Evolutionary conservation across 1,139 yeast species (phyloP).

Genomic region (Hemisphaericaspora subhashii): DNA sequence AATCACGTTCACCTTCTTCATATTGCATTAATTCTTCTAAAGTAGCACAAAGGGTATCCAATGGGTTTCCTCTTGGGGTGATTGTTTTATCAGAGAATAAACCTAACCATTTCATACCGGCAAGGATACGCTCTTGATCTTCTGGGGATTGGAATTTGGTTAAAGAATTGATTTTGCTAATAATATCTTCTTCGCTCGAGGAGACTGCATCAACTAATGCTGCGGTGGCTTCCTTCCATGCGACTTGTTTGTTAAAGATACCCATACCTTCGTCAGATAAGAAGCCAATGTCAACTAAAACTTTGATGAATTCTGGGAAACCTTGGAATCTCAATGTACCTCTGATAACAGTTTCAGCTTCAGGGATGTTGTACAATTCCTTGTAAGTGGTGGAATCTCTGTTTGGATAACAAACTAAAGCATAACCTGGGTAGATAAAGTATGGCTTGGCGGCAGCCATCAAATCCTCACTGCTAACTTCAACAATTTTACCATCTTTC

Average conservation of each 20-base stretch:
- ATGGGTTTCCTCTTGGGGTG: constrained; percentile 89
- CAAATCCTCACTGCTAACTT: constrained; percentile 82
- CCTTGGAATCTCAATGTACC: constrained; percentile 98
- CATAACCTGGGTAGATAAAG: constrained; percentile 92
- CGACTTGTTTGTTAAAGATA: constrained; percentile 54
- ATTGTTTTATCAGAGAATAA: constrained; percentile 74
- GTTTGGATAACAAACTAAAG: constrained; percentile 95
- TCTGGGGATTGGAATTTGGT: constrained; percentile 79
- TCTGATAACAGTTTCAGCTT: constrained; percentile 94
- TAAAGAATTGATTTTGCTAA: constrained; percentile 72
- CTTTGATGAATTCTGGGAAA: constrained; percentile 97
- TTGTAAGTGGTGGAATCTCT: constrained; percentile 95
- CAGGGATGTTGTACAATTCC: constrained; percentile 91
- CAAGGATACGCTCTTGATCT: constrained; percentile 81
- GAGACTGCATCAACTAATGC: constrained; percentile 74
- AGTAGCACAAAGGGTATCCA: constrained; percentile 95
- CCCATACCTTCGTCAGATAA: constrained; percentile 72
- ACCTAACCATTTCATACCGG: constrained; percentile 94
- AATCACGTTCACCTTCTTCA: constrained; percentile 92
- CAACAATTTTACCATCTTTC: constrained; percentile 79
- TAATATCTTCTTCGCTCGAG: constrained; percentile 65
- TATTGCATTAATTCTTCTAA: constrained; percentile 95
- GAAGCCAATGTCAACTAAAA: constrained; percentile 90
- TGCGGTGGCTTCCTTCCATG: constrained; percentile 91
- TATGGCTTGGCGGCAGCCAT: constrained; percentile 96